Evolutionary conservation across 805 yeast genomes (phyloP), one percentile per base, ranked within the genome.

Genomic region (Candida peoriensis): DNA sequence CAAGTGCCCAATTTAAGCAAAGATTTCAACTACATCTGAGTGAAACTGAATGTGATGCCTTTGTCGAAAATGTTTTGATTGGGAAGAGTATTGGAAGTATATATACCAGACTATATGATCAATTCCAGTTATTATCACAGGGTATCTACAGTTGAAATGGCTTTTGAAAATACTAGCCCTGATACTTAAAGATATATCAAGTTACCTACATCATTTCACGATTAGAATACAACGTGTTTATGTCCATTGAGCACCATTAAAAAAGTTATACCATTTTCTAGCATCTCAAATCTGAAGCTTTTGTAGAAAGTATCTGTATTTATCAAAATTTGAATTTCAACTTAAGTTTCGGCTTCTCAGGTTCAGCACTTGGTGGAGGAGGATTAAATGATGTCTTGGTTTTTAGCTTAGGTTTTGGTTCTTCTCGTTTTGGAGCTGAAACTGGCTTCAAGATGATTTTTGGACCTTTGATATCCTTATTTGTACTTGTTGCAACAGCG

Each of bases 21-120:
- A 69, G 98, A 51, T 74, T 89, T 46, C 96, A 86, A 54, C 59
- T 84, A 11, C 82, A 85, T 32, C 58, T 93, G 32, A 63, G 72
- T 22, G 96, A 87, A 27, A 66, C 63, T 10, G 94, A 85, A 33
- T 70, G 78, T 32, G 94, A 82, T 44, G 62, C 63, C 2, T 89
- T 82, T 57, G 96, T 93, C 13, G 97, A 87, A 37, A 75, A 66
- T 38, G 63, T 70, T 3, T 63, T 93, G 47, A 81, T 93, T 20
- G 83, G 76, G 24, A 89, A 83, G 60, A 85, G 96, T 49, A 50
- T 82, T 38, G 94, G 95, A 10, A 86, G 93, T 52, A 72, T 85
- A 44, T 93, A 88, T 63, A 93, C 98, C 1, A 69, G 96, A 46
- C 65, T 93, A 21, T 93, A 93, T 54, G 98, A 93, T 57, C 97